Evolutionary conservation across 495 filamentous ascomycete species (phyloP), one percentile per base, ranked within the genome.

Genomic region (Aspergillus hancockii): DNA sequence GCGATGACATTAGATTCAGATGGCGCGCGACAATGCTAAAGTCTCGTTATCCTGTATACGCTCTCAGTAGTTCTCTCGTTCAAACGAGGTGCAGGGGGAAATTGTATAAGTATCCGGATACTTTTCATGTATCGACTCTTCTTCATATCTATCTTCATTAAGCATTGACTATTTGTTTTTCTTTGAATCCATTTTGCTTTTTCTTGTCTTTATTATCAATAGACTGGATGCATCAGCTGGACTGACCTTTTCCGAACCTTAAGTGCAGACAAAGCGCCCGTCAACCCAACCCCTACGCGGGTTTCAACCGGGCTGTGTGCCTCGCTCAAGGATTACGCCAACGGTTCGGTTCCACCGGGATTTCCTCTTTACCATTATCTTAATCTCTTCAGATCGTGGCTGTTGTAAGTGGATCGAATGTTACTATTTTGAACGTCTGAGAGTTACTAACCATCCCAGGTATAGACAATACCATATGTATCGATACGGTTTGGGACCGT

Each of bases 11-110:
- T 51, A 55, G 58, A 16, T 52, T 60, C 58, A 55, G 58, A 54
- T 51, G 34, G 58, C 58, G 58, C 58, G 58, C 58, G 58, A 55
- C 46, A 60, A 60, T 21, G 32, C 30, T 54, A n/a, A n/a, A n/a
- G n/a, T n/a, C 36, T 16, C n/a, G 50, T 41, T 28, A 31, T 49
- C 6, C 2, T 10, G 45, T 18, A 32, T 32, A 5, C 31, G n/a
- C n/a, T n/a, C n/a, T n/a, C n/a, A n/a, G n/a, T n/a, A 32, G 10
- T 5, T 32, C 31, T 13, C 45, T n/a, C 18, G 14, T 19, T 21
- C 3, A 49, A 49, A 23, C 45, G 18, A 49, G 19, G 45, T n/a
- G n/a, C n/a, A 49, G 5, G 31, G 31, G 45, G 18, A 49, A 49
- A 49, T 9, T n/a, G 45, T 32, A 32, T 32, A 32, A 32, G 31